Conservation (phyloP, 2,329 filamentous ascomycete genomes). For the Hysterium pulicare region DNA sequence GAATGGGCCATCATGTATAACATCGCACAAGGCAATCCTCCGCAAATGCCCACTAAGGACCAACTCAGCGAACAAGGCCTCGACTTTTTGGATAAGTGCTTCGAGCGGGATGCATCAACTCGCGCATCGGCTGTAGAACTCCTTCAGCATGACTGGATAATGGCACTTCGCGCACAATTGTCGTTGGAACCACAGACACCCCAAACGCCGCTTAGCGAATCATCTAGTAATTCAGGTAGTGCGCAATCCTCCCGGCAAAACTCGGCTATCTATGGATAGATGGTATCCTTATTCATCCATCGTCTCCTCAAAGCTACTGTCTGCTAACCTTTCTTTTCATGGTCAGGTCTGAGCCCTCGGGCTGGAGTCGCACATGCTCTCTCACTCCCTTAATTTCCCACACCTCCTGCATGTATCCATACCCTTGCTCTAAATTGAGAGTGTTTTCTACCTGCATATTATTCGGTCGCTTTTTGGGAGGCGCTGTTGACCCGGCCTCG, state of each 20-base stretch:
- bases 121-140: constrained; percentile 82
- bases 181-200: constrained; percentile 47
- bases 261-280: constrained; percentile 29
- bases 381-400: too few species aligned
- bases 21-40: constrained; percentile 93
- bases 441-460: too few species aligned
- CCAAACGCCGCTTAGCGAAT: constrained; percentile 34
- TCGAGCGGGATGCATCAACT: constrained; percentile 75
- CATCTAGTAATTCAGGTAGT: constrained; percentile 21
- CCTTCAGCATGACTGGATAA: constrained; percentile 88
- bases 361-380: too few species aligned
- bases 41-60: constrained; percentile 74
- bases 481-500: too few species aligned
- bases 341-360: too few species aligned
- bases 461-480: too few species aligned
- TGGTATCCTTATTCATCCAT: too few species aligned
- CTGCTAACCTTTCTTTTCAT: too few species aligned
- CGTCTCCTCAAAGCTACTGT: too few species aligned
- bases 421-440: too few species aligned
- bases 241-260: constrained; percentile 25
- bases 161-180: constrained; percentile 45
- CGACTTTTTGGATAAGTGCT: constrained; percentile 85
- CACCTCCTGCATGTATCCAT: too few species aligned
- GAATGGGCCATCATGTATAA: constrained; percentile 99
- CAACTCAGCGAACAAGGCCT: constrained; percentile 82